Conservation (phyloP, 768 basidiomycete species). For the Sarcodon sp. region DNA sequence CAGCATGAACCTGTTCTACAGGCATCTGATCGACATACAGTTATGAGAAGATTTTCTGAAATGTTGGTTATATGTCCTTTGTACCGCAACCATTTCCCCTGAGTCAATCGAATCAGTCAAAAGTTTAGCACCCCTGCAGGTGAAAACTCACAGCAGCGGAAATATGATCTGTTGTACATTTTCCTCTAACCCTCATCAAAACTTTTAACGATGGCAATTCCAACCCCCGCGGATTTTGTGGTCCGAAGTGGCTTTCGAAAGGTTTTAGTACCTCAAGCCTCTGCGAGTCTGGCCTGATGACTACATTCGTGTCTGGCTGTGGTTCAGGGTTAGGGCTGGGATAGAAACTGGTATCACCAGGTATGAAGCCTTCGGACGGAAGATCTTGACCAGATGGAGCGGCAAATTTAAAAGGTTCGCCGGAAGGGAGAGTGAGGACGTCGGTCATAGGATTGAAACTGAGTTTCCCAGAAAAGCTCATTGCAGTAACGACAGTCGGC, state of each 20-base stretch:
- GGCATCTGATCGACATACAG: conserved; percentile 27
- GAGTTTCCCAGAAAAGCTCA: conserved; percentile 90
- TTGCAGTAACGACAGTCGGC: conserved; percentile 93
- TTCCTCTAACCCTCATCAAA: conserved; percentile 86
- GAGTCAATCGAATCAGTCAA: conserved; percentile 2
- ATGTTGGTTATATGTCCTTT: conserved; percentile 96
- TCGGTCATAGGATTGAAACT: conserved; percentile 92
- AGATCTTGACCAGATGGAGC: conserved; percentile 81
- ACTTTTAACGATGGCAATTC: conserved; percentile 81
- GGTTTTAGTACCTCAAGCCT: conserved; percentile 81
- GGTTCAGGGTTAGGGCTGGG: conserved; percentile 66
- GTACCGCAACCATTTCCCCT: conserved; percentile 98
- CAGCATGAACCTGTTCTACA: neutral
- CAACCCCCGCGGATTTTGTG: conserved; percentile 33
- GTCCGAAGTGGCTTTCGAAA: conserved; percentile 66
- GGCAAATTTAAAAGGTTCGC: conserved; percentile 70
- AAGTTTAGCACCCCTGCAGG: neutral
- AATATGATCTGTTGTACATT: conserved; percentile 99
- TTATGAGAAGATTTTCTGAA: conserved; percentile 91
- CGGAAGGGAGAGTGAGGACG: conserved; percentile 49
- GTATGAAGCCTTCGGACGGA: conserved; percentile 70
- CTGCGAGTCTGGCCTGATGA: conserved; percentile 68
- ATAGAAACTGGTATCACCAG: conserved; percentile 63
- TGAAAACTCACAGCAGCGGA: conserved; percentile 66
- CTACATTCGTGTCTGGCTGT: conserved; percentile 61